phyloP scores from a whole-genome alignment of 306 rosid genomes.

The Coriaria nepalensis region DNA sequence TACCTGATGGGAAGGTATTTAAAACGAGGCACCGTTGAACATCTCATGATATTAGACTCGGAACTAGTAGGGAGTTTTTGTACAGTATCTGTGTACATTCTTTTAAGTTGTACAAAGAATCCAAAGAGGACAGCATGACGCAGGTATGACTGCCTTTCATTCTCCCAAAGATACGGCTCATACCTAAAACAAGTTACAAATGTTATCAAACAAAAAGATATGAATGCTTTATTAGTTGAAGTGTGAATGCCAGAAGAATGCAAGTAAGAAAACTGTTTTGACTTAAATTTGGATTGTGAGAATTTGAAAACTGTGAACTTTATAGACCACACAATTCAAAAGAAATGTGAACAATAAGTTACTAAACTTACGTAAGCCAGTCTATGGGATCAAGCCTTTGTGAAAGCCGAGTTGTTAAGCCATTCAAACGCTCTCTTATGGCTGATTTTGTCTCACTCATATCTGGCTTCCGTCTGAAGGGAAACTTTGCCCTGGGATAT shows the following conservation, averaged over 20 bases:
- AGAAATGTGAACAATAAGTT: background rate
- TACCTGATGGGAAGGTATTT: constrained; percentile 99
- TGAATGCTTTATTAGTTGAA: no score
- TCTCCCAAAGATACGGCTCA: constrained; percentile 96
- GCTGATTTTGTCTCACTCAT: constrained; percentile 40
- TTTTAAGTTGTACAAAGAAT: constrained; percentile 92
- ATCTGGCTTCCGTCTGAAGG: constrained; percentile 63
- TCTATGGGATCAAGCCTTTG: constrained; percentile 91
- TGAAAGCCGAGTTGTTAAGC: constrained; percentile 57
- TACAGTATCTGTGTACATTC: constrained; percentile 76
- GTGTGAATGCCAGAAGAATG: no score
- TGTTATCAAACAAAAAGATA: no score
- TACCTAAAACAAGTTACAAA: constrained; percentile 35
- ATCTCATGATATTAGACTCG: constrained; percentile 93
- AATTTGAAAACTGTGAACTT: background rate
- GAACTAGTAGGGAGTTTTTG: constrained; percentile 93
- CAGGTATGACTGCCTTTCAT: constrained; percentile 82
- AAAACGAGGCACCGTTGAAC: constrained; percentile 91
- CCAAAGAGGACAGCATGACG: constrained; percentile 96
- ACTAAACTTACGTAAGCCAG: constrained; percentile 87
- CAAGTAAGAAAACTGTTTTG: background rate
- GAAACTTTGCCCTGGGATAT: constrained; percentile 32
- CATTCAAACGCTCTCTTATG: constrained; percentile 45
- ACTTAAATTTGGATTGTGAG: background rate
- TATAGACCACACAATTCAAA: no score